Evolutionary conservation across 257 asterid species (phyloP).

Genomic region (Datura wrightii): DNA sequence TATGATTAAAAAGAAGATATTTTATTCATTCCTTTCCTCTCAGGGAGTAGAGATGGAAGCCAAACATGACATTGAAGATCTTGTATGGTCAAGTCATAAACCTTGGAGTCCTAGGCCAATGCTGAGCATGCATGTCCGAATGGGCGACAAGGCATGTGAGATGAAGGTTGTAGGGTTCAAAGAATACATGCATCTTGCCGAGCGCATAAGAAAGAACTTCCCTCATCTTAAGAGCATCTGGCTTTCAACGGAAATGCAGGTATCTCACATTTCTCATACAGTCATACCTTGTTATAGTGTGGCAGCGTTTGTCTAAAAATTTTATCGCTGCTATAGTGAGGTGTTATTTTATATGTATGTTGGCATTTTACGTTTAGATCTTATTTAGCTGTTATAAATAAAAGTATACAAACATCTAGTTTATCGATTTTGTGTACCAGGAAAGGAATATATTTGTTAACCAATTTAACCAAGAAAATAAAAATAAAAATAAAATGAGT

Average conservation of each 20-base stretch:
- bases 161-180: conserved; percentile 88
- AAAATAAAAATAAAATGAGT: no score
- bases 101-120: conserved; percentile 88
- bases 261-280: conserved; percentile 28
- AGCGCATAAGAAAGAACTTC: conserved; percentile 64
- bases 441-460: no score
- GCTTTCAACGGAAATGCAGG: conserved; percentile 99
- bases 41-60: conserved; percentile 34
- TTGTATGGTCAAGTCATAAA: conserved; percentile 82
- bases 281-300: no score
- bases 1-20: neutral
- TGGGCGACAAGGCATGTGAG: conserved; percentile 97
- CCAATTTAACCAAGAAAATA: no score
- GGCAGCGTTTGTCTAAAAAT: no score
- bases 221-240: conserved; percentile 76
- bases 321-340: no score
- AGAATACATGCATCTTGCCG: conserved; percentile 80
- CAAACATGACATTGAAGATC: conserved; percentile 57
- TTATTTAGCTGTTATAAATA: no score
- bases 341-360: no score
- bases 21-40: neutral
- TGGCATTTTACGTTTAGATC: no score
- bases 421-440: no score
- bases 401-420: no score
- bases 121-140: conserved; percentile 89